These are phyloP conservation scores for Quercus ilex DNA, from an alignment of 306 rosid genomes.

Conservation along the genomic window DNA sequence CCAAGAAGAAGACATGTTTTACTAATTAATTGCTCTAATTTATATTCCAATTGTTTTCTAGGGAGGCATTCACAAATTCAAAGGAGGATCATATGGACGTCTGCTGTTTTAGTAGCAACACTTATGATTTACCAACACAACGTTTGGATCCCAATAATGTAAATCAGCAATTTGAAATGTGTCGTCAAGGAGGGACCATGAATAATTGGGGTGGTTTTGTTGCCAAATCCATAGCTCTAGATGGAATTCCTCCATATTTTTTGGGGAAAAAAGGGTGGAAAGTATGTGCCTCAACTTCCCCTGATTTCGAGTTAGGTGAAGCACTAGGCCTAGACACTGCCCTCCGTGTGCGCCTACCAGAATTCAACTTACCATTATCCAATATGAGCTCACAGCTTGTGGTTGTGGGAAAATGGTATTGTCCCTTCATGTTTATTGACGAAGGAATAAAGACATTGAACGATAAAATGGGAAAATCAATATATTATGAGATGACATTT, in stretches of 20 bases:
- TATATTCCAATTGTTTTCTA: neutral
- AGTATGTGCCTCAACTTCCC: neutral
- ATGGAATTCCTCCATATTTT: slow-evolving; percentile 38
- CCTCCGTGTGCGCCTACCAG: slow-evolving; percentile 31
- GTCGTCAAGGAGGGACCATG: slow-evolving; percentile 3
- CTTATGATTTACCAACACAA: slow-evolving; percentile 19
- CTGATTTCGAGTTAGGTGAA: slow-evolving; percentile 23
- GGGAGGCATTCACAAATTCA: slow-evolving; percentile 31
- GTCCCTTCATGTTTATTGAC: slow-evolving; percentile 29
- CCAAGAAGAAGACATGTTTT: neutral
- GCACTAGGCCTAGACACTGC: slow-evolving; percentile 31
- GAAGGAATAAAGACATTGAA: slow-evolving; percentile 18
- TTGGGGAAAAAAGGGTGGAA: slow-evolving; percentile 34
- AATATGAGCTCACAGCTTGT: slow-evolving; percentile 9
- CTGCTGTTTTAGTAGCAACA: slow-evolving; percentile 1
- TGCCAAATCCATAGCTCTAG: slow-evolving; percentile 27
- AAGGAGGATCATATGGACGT: slow-evolving; percentile 25
- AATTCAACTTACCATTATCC: slow-evolving; percentile 17
- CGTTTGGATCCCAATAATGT: slow-evolving; percentile 23
- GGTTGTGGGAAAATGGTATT: slow-evolving; percentile 43
- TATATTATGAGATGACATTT: slow-evolving; percentile 37
- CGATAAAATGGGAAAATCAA: neutral
- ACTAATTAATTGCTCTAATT: neutral
- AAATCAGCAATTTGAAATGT: slow-evolving; percentile 28
- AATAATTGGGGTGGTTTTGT: slow-evolving; percentile 25